These are phyloP conservation scores for Ehretia macrophylla DNA, from an alignment of 257 asterid genomes.

Conservation along the genomic window DNA sequence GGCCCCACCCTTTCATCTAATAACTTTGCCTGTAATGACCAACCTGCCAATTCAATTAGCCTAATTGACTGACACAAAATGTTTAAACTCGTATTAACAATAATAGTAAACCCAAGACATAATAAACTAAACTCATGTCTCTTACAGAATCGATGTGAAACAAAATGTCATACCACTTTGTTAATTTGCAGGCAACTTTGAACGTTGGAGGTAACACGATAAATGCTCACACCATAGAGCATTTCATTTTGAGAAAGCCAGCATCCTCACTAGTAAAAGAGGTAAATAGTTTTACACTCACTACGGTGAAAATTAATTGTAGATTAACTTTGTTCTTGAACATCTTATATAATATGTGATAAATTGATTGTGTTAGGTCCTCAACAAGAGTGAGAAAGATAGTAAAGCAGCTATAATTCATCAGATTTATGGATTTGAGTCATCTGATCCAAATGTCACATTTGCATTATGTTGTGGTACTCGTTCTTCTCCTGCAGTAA, in stretches of 20 bases:
- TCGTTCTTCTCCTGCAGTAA: conserved; percentile 91
- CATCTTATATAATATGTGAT: background rate
- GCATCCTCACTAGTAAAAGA: conserved; percentile 41
- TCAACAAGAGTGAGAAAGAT: conserved; percentile 31
- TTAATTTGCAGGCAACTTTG: conserved; percentile 67
- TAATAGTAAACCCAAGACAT: too few species aligned
- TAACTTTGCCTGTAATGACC: too few species aligned
- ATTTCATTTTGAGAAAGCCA: conserved; percentile 61
- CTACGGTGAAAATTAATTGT: background rate
- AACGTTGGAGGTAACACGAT: conserved; percentile 61
- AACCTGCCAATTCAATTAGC: too few species aligned
- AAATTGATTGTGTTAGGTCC: conserved; percentile 16
- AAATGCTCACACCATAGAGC: conserved; percentile 62
- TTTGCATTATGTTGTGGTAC: conserved; percentile 89
- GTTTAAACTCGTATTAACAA: too few species aligned
- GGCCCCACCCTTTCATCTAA: too few species aligned
- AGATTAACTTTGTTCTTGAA: background rate
- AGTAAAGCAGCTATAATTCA: conserved; percentile 32
- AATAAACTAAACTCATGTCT: too few species aligned
- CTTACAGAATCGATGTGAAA: too few species aligned
- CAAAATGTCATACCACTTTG: too few species aligned
- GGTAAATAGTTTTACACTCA: conserved; percentile 23
- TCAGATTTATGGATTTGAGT: conserved; percentile 55
- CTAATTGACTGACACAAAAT: too few species aligned
- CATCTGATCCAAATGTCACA: conserved; percentile 69